phyloP scores from a whole-genome alignment of 495 filamentous ascomycete species.

The Penicillium bovifimosum region DNA sequence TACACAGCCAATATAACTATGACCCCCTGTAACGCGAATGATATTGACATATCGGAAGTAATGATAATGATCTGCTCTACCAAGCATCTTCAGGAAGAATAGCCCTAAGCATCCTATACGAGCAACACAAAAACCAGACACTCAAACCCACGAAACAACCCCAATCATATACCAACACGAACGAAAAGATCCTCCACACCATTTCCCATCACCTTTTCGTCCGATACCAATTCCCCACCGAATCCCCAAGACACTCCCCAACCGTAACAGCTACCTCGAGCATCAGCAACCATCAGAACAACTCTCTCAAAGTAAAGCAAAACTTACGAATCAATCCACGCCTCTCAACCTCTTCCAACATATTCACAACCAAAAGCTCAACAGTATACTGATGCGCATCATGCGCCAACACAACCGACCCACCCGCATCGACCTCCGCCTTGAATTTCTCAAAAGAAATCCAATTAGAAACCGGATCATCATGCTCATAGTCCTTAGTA shows the following conservation, averaged over 20 bases:
- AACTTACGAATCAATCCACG: conserved; percentile 32
- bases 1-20: no score
- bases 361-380: conserved; percentile 25
- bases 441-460: conserved; percentile 29
- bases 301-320: neutral
- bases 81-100: neutral
- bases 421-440: conserved; percentile 24
- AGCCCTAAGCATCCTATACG: neutral
- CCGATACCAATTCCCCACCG: conserved; percentile 60
- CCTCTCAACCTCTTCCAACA: conserved; percentile 29
- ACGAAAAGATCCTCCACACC: neutral
- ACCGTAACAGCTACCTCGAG: conserved; percentile 56
- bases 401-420: conserved; percentile 40
- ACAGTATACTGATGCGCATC: conserved; percentile 43
- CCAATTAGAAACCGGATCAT: conserved; percentile 22
- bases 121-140: neutral
- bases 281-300: conserved; percentile 8
- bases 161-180: no score
- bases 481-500: conserved; percentile 41
- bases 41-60: no score
- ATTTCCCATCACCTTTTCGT: neutral
- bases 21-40: no score
- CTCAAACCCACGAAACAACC: neutral
- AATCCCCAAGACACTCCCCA: conserved; percentile 68
- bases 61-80: no score